Evolutionary conservation across 352 stramenopile species (phyloP), one percentile per base, ranked within the genome.

Genomic region (Halophytophthora polymorphica): DNA sequence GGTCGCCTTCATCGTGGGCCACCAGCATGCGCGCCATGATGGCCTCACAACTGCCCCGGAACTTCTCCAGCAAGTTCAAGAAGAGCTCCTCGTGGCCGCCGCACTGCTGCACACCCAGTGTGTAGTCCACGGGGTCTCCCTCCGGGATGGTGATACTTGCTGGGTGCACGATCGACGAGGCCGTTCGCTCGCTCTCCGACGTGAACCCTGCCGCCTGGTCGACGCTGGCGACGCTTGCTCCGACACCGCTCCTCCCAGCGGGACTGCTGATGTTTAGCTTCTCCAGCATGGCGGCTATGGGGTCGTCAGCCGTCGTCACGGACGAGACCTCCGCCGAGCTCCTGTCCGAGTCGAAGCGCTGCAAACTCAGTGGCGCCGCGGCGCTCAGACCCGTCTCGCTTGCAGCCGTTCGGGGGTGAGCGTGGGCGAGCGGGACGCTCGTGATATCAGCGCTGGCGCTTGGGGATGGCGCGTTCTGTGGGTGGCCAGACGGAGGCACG

Each of bases 1-100:
- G 68, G 25, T 91, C 67, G n/a, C 60, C 64, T 41, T 59, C 33
- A 11, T 75, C 50, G 21, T 84, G 73, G 0, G 78, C 72, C 34
- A 51, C 56, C 17, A 83, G 50, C 47, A 93, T 81, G 2, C 74
- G 64, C 4, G 56, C 49, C 71, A 91, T 85, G 31, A 77, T 71
- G 0, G 49, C 63, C 45, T 89, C 77, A 46, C 74, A 88, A 7
- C 73, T 83, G 22, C 77, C 41, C 1, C 50, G 62, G 53, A 90
- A 93, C 57, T 91, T 93, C 53, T 90, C 80, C 2, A 93, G 61
- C 39, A 93, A 59, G 18, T 74, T 86, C 43, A 91, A 51, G 47
- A 93, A 91, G 14, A 93, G 63, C 25, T 90, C 78, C 66, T 93
- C 83, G 6, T 71, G 61, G 8, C 67, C 77, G n/a, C 80, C 83